A percentile compares a stretch with the other conserved stretches of the same genome.
Evolutionary conservation across 2,329 filamentous ascomycete genomes (phyloP).

Genomic region (Meredithiella fracta): DNA sequence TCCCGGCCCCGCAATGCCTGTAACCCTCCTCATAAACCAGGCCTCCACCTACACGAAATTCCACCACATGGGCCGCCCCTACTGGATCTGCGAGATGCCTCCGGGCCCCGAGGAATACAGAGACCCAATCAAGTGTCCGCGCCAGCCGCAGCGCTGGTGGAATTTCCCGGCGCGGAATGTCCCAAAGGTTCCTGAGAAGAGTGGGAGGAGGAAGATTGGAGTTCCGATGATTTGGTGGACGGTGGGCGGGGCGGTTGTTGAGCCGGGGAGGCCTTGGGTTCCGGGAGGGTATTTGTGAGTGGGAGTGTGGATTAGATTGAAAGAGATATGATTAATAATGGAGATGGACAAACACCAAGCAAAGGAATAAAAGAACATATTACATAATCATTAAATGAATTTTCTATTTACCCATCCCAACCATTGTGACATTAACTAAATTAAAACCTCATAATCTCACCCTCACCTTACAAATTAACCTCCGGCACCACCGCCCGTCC

Average conservation of each 20-base stretch:
- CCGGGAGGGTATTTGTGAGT: conserved; percentile 12
- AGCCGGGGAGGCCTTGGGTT: conserved; percentile 7
- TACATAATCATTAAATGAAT: background rate
- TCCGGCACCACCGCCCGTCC: conserved; percentile 5
- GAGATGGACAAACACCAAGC: background rate
- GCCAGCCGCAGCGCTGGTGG: background rate
- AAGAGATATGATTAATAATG: background rate
- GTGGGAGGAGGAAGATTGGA: background rate
- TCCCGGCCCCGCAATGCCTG: too few species aligned
- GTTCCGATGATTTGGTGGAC: conserved; percentile 10
- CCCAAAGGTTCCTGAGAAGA: conserved; percentile 9
- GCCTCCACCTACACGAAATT: background rate
- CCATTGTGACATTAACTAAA: too few species aligned
- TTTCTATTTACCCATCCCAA: too few species aligned
- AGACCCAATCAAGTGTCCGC: conserved; percentile 2
- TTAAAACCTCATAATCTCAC: background rate
- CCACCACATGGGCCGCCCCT: background rate
- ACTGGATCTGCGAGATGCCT: background rate
- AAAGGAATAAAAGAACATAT: background rate
- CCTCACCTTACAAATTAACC: conserved; percentile 2
- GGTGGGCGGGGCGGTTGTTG: conserved; percentile 7
- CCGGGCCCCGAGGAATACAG: conserved; percentile 8
- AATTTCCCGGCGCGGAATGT: background rate
- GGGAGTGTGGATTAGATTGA: background rate
- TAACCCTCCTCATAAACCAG: too few species aligned